Evolutionary conservation across 1,284 basidiomycete genomes (phyloP), one percentile per base, ranked within the genome.

Genomic region (Ustilago esculenta): DNA sequence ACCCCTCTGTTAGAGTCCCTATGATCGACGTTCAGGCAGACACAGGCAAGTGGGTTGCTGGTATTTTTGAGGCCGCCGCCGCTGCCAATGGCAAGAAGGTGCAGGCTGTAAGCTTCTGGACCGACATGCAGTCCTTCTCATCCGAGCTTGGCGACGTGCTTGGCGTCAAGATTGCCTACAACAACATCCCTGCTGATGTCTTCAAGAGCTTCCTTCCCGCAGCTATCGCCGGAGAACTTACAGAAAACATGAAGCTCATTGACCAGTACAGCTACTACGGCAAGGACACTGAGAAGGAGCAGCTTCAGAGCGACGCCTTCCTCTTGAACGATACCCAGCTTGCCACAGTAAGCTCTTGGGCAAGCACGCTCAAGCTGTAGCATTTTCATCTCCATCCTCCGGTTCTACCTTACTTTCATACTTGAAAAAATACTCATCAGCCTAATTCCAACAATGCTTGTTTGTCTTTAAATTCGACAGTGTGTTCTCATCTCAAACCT

Each of bases 41-140:
- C 36, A 64, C 65, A 14, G 75, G 75, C 29, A 61, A 60, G 5
- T 76, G 58, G 54, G 75, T 73, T 7, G 39, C 52, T 5, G 73
- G 45, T 23, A 57, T 72, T 25, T 47, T 77, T 27, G 53, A 73
- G 33, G 49, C 60, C 4, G 60, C 48, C 18, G 24, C 37, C 17
- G 37, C 49, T 6, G 61, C 56, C 49, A 57, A 65, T 37, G 61
- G 61, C 32, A 53, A 65, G 33, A 56, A 9, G 14, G 51, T 68
- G 17, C 59, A 68, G 21, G 57, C 34, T 10, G 53, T 68, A 41
- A 57, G 58, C 50, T 41, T 54, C 35, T 68, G 65, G 65, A 50
- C 61, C 42, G 46, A 60, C 9, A 24, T 58, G 30, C 37, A 36
- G n/a, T 27, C 57, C 12, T 53, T 64, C 44, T 25, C 45, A 6